Conservation (phyloP, 768 basidiomycete species). For the Trametes meyenii region DNA sequence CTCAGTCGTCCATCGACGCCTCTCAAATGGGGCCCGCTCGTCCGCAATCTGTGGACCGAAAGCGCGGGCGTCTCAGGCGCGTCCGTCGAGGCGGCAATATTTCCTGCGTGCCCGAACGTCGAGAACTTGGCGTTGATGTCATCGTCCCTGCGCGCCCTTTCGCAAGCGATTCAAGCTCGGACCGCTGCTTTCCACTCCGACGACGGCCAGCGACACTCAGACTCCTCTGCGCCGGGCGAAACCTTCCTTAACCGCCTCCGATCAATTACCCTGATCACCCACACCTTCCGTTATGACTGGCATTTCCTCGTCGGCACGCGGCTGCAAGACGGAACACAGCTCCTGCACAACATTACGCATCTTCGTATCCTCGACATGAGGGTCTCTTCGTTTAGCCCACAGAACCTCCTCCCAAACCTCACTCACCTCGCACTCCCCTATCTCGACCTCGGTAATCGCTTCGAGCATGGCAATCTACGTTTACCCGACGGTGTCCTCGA, state of each 20-base stretch:
- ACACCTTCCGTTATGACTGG: slow-evolving; percentile 28
- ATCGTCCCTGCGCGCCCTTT: slow-evolving; percentile 25
- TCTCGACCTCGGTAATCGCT: slow-evolving; percentile 28
- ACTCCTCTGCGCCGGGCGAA: background rate
- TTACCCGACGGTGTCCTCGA: slow-evolving; percentile 23
- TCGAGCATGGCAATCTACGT: slow-evolving; percentile 18
- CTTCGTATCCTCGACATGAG: slow-evolving; percentile 29
- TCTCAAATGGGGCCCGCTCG: slow-evolving; percentile 18
- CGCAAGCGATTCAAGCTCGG: slow-evolving; percentile 10
- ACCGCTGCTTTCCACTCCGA: background rate
- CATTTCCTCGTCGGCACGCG: slow-evolving; percentile 22
- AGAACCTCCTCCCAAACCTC: slow-evolving; percentile 30
- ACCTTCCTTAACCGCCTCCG: slow-evolving; percentile 15
- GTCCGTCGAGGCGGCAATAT: slow-evolving; percentile 23
- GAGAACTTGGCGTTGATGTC: slow-evolving; percentile 28
- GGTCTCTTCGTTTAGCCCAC: slow-evolving; percentile 25
- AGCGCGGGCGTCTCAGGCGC: slow-evolving; percentile 22
- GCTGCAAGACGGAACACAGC: slow-evolving; percentile 7
- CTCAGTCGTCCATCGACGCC: slow-evolving; percentile 4
- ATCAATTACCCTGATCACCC: slow-evolving; percentile 28
- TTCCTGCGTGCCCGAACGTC: slow-evolving; percentile 25
- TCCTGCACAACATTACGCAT: slow-evolving; percentile 30
- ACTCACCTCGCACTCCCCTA: slow-evolving; percentile 32
- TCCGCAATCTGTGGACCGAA: slow-evolving; percentile 31
- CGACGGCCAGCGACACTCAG: background rate